These are phyloP conservation scores for Limnanthes douglasii DNA, from an alignment of 345 rosid species.

Conservation along the genomic window DNA sequence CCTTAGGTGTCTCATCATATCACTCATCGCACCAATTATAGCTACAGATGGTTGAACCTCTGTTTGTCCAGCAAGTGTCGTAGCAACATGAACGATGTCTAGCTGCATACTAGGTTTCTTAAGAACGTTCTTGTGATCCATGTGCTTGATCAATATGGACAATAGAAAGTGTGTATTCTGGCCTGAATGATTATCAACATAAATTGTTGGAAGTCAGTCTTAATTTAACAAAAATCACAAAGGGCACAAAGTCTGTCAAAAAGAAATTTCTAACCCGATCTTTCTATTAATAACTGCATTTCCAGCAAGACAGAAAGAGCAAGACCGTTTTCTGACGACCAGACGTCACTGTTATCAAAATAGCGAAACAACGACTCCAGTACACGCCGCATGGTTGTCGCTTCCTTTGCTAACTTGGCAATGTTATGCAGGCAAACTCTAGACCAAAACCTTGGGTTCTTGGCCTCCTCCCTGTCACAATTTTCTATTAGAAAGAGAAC, in stretches of 20 bases:
- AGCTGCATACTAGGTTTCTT: slow-evolving; percentile 56
- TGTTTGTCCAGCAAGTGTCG: slow-evolving; percentile 37
- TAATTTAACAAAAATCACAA: background rate
- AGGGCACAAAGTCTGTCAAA: slow-evolving; percentile 2
- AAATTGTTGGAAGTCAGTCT: slow-evolving; percentile 3
- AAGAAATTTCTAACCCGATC: slow-evolving; percentile 30
- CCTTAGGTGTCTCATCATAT: slow-evolving; percentile 61
- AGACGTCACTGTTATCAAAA: slow-evolving; percentile 42
- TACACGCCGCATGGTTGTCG: slow-evolving; percentile 49
- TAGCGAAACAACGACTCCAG: slow-evolving; percentile 52
- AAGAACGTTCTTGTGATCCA: slow-evolving; percentile 59
- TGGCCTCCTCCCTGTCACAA: slow-evolving; percentile 34
- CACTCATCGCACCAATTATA: slow-evolving; percentile 54
- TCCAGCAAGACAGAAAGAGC: slow-evolving; percentile 43
- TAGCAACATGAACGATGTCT: slow-evolving; percentile 40
- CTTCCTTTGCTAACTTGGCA: slow-evolving; percentile 62
- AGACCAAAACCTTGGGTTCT: slow-evolving; percentile 48
- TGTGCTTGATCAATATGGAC: slow-evolving; percentile 55
- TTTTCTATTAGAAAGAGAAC: slow-evolving; percentile 1
- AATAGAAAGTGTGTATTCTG: slow-evolving; percentile 50
- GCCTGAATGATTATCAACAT: slow-evolving; percentile 17
- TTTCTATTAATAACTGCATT: slow-evolving; percentile 45
- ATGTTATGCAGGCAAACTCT: slow-evolving; percentile 46
- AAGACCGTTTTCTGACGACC: slow-evolving; percentile 47
- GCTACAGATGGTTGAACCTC: slow-evolving; percentile 40